phyloP scores from a whole-genome alignment of 2,329 filamentous ascomycete genomes.

The Colletotrichum lentis region DNA sequence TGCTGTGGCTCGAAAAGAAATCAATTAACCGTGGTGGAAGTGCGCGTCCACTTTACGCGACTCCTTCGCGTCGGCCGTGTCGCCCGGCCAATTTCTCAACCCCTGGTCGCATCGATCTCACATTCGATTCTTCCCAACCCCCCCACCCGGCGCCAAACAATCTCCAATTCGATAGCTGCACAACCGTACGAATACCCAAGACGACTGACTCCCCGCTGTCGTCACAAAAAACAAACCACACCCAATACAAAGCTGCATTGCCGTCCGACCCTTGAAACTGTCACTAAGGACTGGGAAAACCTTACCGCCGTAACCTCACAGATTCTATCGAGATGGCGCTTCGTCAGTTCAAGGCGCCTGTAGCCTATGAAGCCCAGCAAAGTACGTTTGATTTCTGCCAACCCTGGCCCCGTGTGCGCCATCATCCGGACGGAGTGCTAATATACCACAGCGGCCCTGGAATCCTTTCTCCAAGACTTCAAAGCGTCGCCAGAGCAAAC shows the following conservation, averaged over 20 bases:
- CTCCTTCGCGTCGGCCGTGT: slow-evolving; percentile 18
- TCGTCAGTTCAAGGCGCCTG: slow-evolving; percentile 77
- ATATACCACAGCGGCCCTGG: slow-evolving; percentile 72
- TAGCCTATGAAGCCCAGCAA: slow-evolving; percentile 89
- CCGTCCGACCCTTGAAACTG: not conserved
- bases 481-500: slow-evolving; percentile 78
- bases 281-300: not conserved
- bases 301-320: not conserved
- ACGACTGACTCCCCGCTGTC: slow-evolving; percentile 21
- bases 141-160: slow-evolving; percentile 37
- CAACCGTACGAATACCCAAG: slow-evolving; percentile 3
- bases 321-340: slow-evolving; percentile 75
- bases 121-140: slow-evolving; percentile 42
- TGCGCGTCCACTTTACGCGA: slow-evolving; percentile 33
- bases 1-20: not conserved
- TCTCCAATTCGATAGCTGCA: slow-evolving; percentile 29
- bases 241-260: slow-evolving; percentile 2
- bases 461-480: slow-evolving; percentile 87
- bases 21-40: slow-evolving; percentile 33
- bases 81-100: slow-evolving; percentile 39
- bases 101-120: slow-evolving; percentile 39
- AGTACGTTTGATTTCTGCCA: slow-evolving; percentile 59
- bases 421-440: slow-evolving; percentile 41
- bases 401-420: slow-evolving; percentile 22
- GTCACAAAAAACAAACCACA: slow-evolving; percentile 21